These are phyloP conservation scores for Malus sylvestris DNA, from an alignment of 306 rosid species.

Conservation along the genomic window DNA sequence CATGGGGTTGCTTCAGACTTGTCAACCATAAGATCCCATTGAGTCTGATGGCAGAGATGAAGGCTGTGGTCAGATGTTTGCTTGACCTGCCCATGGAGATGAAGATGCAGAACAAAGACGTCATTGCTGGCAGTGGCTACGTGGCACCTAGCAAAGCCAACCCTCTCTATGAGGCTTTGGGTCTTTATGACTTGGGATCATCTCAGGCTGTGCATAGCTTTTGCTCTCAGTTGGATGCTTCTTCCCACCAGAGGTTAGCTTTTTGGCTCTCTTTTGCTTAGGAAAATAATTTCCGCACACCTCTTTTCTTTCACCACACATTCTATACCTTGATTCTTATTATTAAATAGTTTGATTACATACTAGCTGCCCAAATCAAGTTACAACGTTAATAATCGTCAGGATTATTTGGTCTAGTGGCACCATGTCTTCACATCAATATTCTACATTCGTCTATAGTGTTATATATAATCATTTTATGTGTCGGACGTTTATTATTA, in stretches of 20 bases:
- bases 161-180: slow-evolving; percentile 49
- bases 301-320: too few species aligned
- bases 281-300: too few species aligned
- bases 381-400: too few species aligned
- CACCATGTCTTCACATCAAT: too few species aligned
- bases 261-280: not conserved
- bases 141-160: slow-evolving; percentile 25
- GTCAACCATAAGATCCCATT: slow-evolving; percentile 38
- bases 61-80: slow-evolving; percentile 20
- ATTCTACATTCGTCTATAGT: too few species aligned
- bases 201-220: slow-evolving; percentile 32
- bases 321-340: too few species aligned
- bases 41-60: slow-evolving; percentile 47
- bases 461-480: too few species aligned
- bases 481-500: too few species aligned
- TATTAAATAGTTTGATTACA: not conserved
- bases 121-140: slow-evolving; percentile 44
- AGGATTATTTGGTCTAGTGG: too few species aligned
- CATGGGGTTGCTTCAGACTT: slow-evolving; percentile 59
- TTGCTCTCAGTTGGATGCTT: slow-evolving; percentile 38
- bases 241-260: slow-evolving; percentile 34
- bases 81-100: slow-evolving; percentile 53
- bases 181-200: slow-evolving; percentile 31
- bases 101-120: slow-evolving; percentile 41
- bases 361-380: too few species aligned